These are phyloP conservation scores for Ceratobasidium sp. DNA, from an alignment of 1,284 basidiomycete genomes.

Conservation along the genomic window DNA sequence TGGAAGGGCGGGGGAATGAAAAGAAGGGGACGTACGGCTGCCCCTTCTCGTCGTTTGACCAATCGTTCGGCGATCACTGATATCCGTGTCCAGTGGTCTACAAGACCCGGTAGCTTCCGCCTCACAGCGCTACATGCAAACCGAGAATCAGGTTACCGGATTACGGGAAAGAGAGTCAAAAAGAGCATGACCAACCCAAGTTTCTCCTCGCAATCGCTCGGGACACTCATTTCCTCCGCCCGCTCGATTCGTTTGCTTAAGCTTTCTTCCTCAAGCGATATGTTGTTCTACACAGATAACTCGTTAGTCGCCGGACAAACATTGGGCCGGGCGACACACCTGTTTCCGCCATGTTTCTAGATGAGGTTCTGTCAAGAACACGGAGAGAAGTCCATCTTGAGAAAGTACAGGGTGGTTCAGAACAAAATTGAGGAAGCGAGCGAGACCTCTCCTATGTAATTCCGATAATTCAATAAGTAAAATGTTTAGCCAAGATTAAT, in stretches of 20 bases:
- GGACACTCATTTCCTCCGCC: conserved; percentile 91
- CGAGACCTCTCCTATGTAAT: conserved; percentile 76
- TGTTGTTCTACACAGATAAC: conserved; percentile 15
- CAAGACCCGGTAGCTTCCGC: conserved; percentile 75
- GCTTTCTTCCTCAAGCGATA: conserved; percentile 87
- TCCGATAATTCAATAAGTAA: neutral
- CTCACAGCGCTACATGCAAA: conserved; percentile 71
- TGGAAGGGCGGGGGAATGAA: conserved; percentile 50
- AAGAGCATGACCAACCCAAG: conserved; percentile 68
- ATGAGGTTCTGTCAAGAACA: conserved; percentile 83
- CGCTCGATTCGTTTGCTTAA: conserved; percentile 82
- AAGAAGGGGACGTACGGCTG: conserved; percentile 76
- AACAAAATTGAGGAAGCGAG: conserved; percentile 82
- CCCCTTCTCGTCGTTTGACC: conserved; percentile 86
- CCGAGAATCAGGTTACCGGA: neutral
- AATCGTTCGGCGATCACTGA: conserved; percentile 86
- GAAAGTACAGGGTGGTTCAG: conserved; percentile 92
- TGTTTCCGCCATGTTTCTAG: conserved; percentile 90
- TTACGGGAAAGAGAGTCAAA: conserved; percentile 37
- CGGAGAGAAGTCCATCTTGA: conserved; percentile 83
- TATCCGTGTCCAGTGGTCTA: conserved; percentile 92
- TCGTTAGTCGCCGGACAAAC: too few relatives aligned
- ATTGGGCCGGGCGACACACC: too few relatives aligned
- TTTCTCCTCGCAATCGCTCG: conserved; percentile 90
- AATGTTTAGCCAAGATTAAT: conserved; percentile 20